Percentiles rank a stretch among this genome's conserved stretches.
Evolutionary conservation across 768 basidiomycete genomes (phyloP).

Genomic region (Serendipita indica): DNA sequence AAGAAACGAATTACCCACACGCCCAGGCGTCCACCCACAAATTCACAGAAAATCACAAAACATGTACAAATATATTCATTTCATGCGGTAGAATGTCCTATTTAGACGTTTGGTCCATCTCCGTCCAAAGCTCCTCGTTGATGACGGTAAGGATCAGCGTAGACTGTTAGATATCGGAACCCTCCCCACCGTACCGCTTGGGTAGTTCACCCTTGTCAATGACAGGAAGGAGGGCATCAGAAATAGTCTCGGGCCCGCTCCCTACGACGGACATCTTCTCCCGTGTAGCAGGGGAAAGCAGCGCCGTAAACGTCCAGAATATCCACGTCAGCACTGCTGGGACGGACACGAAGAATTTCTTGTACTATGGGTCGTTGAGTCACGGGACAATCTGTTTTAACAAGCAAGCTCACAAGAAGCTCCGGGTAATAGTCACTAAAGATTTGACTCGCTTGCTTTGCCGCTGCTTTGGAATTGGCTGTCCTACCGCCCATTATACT

Average conservation of each 20-base stretch:
- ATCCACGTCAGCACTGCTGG: conserved; percentile 65
- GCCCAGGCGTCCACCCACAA: no score
- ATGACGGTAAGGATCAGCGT: no score
- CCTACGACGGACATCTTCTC: conserved; percentile 74
- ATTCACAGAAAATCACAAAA: no score
- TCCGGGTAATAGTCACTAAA: conserved; percentile 71
- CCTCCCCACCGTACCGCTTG: conserved; percentile 53
- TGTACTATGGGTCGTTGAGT: conserved; percentile 28
- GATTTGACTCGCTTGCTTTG: conserved; percentile 55
- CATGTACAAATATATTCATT: no score
- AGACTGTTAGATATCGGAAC: conserved; percentile 36
- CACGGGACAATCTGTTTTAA: not conserved
- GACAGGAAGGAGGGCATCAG: conserved; percentile 41
- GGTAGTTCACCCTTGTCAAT: conserved; percentile 49
- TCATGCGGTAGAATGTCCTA: no score
- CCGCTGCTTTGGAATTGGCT: conserved; percentile 63
- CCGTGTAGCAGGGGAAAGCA: conserved; percentile 56
- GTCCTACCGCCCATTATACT: conserved; percentile 42
- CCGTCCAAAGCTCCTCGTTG: no score
- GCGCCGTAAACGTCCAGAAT: conserved; percentile 69
- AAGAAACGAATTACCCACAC: no score
- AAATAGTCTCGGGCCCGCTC: conserved; percentile 40
- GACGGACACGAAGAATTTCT: conserved; percentile 73
- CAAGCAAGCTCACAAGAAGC: conserved; percentile 27
- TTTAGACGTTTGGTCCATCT: no score